Evolutionary conservation across 139 green algal genomes (phyloP), one percentile per base, ranked within the genome.

Genomic region (Bryopsis sp.): DNA sequence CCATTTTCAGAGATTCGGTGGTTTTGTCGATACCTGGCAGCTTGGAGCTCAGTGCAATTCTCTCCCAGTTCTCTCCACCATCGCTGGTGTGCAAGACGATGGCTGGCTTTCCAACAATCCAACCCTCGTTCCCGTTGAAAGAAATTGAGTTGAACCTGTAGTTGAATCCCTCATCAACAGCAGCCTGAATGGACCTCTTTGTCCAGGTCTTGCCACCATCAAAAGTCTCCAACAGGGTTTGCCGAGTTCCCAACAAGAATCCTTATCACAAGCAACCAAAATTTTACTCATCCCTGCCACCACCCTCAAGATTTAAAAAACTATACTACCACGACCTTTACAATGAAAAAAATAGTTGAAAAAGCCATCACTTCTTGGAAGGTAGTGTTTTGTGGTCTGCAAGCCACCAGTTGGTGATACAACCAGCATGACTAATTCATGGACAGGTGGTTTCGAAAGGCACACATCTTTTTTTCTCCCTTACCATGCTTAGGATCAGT

Each of bases 81-180:
- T 99, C 87, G 2, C 64, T 88, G 60, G 92, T 98, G 86, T 99
- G 89, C 75, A 99, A 81, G 69, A 99, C 76, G 75, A 99, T 98
- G 46, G 93, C 89, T 28, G 95, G 95, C 85, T 97, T 98, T 75
- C 95, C 95, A 39, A 98, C 87, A 64, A 99, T 99, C 91, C 92
- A 99, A 59, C 95, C 95, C 79, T 99, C 95, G 31, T 91, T 82
- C 7, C 88, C 88, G n/a, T 77, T 85, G 78, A 99, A 99, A 50
- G 70, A 86, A 66, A 99, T 92, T 70, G 82, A 90, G 75, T 95
- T 96, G 86, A 98, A 98, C 58, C 93, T 82, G 81, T 94, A 96
- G 75, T 96, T 96, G 74, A 96, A 91, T 48, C 81, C 88, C 73
- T 95, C 90, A 33, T 96, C 88, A 33, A 78, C 64, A 3, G 81